Conservation (phyloP, 768 basidiomycete genomes). For the Lentinus brumalis region DNA sequence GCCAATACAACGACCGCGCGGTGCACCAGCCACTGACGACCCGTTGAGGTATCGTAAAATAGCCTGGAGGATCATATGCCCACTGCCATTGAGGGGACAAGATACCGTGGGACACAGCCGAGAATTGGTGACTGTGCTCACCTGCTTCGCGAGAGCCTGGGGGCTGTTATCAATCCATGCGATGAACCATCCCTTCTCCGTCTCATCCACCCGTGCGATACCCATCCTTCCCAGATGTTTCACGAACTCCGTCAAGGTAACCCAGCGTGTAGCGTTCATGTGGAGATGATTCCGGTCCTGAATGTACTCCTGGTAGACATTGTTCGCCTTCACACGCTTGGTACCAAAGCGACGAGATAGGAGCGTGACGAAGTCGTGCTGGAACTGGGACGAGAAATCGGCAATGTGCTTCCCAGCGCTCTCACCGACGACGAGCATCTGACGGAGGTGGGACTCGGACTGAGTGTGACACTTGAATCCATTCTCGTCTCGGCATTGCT, state of each 20-base stretch:
- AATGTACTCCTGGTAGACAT: conserved; percentile 98
- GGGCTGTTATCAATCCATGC: conserved; percentile 98
- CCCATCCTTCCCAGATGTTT: conserved; percentile 88
- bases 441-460: conserved; percentile 88
- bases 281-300: conserved; percentile 91
- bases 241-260: conserved; percentile 93
- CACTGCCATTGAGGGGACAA: too few species aligned
- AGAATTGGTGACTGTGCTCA: conserved; percentile 35
- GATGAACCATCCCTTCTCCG: conserved; percentile 98
- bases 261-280: conserved; percentile 99
- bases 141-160: conserved; percentile 89
- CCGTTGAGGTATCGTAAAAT: too few species aligned
- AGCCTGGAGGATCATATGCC: too few species aligned
- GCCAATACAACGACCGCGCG: too few species aligned
- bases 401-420: conserved; percentile 90
- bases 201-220: conserved; percentile 92
- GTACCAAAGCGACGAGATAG: conserved; percentile 93
- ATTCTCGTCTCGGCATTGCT: conserved; percentile 98
- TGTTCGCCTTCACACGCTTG: conserved; percentile 92
- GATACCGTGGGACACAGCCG: too few species aligned
- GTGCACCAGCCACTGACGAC: too few species aligned
- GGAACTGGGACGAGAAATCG: conserved; percentile 86
- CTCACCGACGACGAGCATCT: conserved; percentile 98
- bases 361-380: conserved; percentile 88
- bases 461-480: conserved; percentile 95